A percentile compares a stretch with the other conserved stretches of the same genome.
phyloP scores from a whole-genome alignment of 495 filamentous ascomycete species.

The Aspergillus hancockii region DNA sequence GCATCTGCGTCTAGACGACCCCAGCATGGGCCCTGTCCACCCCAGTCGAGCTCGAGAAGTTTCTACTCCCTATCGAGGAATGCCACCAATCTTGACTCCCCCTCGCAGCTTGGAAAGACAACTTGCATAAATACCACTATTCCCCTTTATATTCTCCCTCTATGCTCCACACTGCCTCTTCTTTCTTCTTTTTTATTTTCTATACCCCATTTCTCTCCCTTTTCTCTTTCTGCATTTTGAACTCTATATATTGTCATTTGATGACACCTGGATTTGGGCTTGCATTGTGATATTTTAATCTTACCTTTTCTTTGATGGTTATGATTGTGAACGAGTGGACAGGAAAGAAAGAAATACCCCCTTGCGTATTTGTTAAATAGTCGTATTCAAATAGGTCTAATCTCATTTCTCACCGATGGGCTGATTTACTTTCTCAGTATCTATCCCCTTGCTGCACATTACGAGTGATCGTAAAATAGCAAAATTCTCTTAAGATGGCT shows the following conservation, averaged over 20 bases:
- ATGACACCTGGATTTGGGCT: neutral
- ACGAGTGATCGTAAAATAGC: too few species aligned
- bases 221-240: neutral
- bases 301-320: neutral
- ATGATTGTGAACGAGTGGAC: constrained; percentile 11
- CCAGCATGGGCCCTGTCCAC: constrained; percentile 19
- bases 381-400: neutral
- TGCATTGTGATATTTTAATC: neutral
- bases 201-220: neutral
- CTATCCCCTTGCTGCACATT: too few species aligned
- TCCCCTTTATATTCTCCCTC: neutral
- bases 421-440: neutral
- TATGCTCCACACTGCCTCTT: neutral
- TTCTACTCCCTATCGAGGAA: constrained; percentile 24
- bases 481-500: too few species aligned
- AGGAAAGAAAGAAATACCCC: constrained; percentile 17
- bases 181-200: neutral
- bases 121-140: constrained; percentile 30
- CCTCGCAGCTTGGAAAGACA: constrained; percentile 44
- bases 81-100: constrained; percentile 38
- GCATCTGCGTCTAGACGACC: constrained; percentile 26
- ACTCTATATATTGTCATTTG: constrained; percentile 1
- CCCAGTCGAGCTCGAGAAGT: constrained; percentile 26
- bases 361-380: constrained; percentile 8
- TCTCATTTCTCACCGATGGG: neutral